Conservation (phyloP, 2,329 filamentous ascomycete species). For the Neocucurbitaria cava region DNA sequence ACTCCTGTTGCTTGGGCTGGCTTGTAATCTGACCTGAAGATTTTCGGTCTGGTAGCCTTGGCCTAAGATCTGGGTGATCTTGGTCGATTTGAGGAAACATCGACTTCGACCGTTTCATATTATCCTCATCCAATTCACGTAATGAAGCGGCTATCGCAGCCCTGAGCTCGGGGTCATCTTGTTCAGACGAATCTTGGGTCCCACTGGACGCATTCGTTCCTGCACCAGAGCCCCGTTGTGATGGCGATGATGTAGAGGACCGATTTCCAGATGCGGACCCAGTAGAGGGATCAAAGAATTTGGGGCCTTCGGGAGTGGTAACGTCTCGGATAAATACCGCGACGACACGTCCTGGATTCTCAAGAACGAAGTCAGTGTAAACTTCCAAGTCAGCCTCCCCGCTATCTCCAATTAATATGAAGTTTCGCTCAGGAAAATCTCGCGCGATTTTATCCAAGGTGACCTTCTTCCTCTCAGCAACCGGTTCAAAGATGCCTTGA, state of each 20-base stretch:
- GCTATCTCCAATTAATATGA: slow-evolving; percentile 92
- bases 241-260: slow-evolving; percentile 33
- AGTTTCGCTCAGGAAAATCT: slow-evolving; percentile 89
- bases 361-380: slow-evolving; percentile 89
- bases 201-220: slow-evolving; percentile 16
- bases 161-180: slow-evolving; percentile 57
- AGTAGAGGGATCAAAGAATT: slow-evolving; percentile 77
- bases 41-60: slow-evolving; percentile 46
- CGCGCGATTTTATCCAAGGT: slow-evolving; percentile 83
- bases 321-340: slow-evolving; percentile 96
- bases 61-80: slow-evolving; percentile 43
- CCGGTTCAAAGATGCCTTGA: slow-evolving; percentile 96
- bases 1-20: slow-evolving; percentile 28
- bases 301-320: slow-evolving; percentile 75
- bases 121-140: slow-evolving; percentile 53
- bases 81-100: slow-evolving; percentile 43
- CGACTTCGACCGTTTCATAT: slow-evolving; percentile 42
- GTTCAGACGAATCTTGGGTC: slow-evolving; percentile 36
- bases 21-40: slow-evolving; percentile 21
- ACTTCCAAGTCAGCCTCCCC: slow-evolving; percentile 97
- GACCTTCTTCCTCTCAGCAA: slow-evolving; percentile 90
- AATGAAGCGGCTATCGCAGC: slow-evolving; percentile 58
- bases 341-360: slow-evolving; percentile 81
- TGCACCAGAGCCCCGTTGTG: slow-evolving; percentile 17
- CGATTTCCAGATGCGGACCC: slow-evolving; percentile 44